Base-by-base conservation (phyloP, 163 green algal species). In the Scenedesmus sp. region DNA sequence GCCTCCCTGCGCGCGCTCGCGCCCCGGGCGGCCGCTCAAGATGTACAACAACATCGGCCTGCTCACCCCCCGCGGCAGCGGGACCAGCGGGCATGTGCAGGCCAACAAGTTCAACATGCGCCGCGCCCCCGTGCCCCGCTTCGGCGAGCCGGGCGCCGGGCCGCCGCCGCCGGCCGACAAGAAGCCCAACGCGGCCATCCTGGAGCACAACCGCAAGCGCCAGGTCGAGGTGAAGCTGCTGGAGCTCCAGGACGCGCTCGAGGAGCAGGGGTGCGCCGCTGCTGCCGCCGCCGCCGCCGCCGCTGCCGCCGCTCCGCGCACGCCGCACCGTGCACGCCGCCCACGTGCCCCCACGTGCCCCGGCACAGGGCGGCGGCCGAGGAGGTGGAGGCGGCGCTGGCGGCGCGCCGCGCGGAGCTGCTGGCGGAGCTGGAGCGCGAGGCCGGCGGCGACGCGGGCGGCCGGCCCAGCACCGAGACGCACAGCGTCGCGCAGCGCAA, bases 51-150 rank as follows among this genome's bases (percentile, higher is more conserved):
- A 33, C 54, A 96, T 98, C 34, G 96, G 96, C 18, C 72, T 99
- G 20, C 83, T 94, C 3, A 97, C 92, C 24, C 86, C 93, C 3
- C 88, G 96, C 36, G 96, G 96, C 10, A 93, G 90, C 0, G 96
- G 96, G 1, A 99, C 96, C 7, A 96, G 88, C 60, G 96, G 96
- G 13, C 93, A 99, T 93, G 95, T 99, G 10, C 90, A 96, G 83
- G 88, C 78, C 36, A 99, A 98, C 84, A 96, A 95, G 80, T 99
- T 99, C 85, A 97, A 97, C 80, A 70, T 97, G 31, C 83, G 89
- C 22, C 79, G 87, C 1, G 64, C 69, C 17, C 86, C 85, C 17
- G 76, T 82, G 33, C 74, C 62, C 1, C 36, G 22, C n/a, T 71
- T 77, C 44, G 26, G 64, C 29, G 71, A 60, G 22, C 53, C 42